A percentile compares a stretch with the other conserved stretches of the same genome.
Conservation (phyloP, 139 green algal genomes). For the Tetratostichococcus sp. region DNA sequence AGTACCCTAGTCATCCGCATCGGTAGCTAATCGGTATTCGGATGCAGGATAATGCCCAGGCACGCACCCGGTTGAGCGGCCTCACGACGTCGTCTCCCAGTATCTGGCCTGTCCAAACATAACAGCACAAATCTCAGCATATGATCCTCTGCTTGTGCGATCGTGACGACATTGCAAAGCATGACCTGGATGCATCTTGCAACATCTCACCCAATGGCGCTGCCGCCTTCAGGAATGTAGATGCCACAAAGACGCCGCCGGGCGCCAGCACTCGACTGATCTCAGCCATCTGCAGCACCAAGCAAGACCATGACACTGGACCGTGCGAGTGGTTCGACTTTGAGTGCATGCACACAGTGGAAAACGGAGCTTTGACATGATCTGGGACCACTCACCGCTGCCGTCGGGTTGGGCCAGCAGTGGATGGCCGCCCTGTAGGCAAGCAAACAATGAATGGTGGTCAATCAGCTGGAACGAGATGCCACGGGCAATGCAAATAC, state of each 20-base stretch:
- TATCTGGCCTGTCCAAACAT: not conserved
- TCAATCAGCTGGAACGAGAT: too few species aligned
- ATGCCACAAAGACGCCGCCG: constrained; percentile 89
- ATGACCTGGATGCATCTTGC: constrained; percentile 25
- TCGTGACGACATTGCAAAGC: too few species aligned
- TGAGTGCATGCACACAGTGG: too few species aligned
- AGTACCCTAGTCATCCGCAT: too few species aligned
- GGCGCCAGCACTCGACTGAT: constrained; percentile 87
- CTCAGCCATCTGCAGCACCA: constrained; percentile 69
- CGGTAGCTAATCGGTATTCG: too few species aligned
- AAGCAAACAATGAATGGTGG: too few species aligned
- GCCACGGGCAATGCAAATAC: too few species aligned
- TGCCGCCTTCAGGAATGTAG: constrained; percentile 75
- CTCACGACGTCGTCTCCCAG: constrained; percentile 64
- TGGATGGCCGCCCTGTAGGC: constrained; percentile 78
- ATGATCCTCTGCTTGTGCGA: too few species aligned
- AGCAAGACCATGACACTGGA: not conserved
- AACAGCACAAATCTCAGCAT: too few species aligned
- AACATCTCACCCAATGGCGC: constrained; percentile 72
- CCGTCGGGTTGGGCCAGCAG: constrained; percentile 87
- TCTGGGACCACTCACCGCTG: constrained; percentile 18
- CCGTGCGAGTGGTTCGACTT: not conserved
- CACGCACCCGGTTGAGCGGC: constrained; percentile 61
- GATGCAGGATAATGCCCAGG: too few species aligned
- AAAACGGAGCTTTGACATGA: too few species aligned